Percentiles rank a stretch among this genome's conserved stretches.
Evolutionary conservation across 768 basidiomycete genomes (phyloP).

Genomic region (Leucocoprinus leucothites): DNA sequence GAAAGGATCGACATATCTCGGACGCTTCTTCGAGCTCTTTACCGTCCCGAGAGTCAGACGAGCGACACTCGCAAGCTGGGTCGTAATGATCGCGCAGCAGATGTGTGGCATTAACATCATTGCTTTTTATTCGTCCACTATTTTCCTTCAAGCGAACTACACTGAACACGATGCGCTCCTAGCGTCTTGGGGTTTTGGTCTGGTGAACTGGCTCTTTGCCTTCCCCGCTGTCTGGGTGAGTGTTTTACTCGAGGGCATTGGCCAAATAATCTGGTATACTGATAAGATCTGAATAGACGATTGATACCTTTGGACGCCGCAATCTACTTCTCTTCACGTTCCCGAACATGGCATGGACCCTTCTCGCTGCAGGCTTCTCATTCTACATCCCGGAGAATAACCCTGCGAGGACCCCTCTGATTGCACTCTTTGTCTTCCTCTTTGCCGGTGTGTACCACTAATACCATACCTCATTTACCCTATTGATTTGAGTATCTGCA

Average conservation of each 20-base stretch:
- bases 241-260: conserved; percentile 7
- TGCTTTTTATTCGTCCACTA: conserved; percentile 78
- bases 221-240: conserved; percentile 61
- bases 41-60: conserved; percentile 62
- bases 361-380: conserved; percentile 71
- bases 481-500: conserved; percentile 8
- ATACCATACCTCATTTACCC: background rate
- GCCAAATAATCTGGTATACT: no score
- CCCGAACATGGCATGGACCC: conserved; percentile 75
- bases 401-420: conserved; percentile 37
- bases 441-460: conserved; percentile 31
- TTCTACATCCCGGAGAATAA: conserved; percentile 45
- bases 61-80: conserved; percentile 47
- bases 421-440: conserved; percentile 41
- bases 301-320: conserved; percentile 76
- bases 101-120: conserved; percentile 80
- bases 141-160: conserved; percentile 67
- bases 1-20: conserved; percentile 43
- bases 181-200: conserved; percentile 66
- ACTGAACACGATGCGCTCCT: conserved; percentile 51
- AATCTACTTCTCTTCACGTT: conserved; percentile 74
- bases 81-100: conserved; percentile 72
- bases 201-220: conserved; percentile 63
- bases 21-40: conserved; percentile 65
- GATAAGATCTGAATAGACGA: conserved; percentile 45